These are phyloP conservation scores for Phytopythium sindhum DNA, from an alignment of 352 stramenopile genomes.

Conservation along the genomic window DNA sequence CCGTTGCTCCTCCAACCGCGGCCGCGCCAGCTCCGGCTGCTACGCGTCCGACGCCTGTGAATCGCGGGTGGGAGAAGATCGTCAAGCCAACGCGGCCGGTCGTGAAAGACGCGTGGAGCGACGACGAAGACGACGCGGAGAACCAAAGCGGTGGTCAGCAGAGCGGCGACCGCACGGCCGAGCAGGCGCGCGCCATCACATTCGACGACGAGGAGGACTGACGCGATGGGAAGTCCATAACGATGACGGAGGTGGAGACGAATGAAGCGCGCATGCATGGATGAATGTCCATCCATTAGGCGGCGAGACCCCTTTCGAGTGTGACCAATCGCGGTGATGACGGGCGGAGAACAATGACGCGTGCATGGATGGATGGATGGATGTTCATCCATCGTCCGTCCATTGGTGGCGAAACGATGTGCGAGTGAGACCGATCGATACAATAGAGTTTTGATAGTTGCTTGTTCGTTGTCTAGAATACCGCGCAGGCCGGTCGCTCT, in stretches of 20 bases:
- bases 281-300: no score
- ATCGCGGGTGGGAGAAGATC: conserved; percentile 75
- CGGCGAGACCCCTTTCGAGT: no score
- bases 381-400: no score
- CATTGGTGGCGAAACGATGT: no score
- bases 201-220: conserved; percentile 1
- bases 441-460: conserved; percentile 6
- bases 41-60: conserved; percentile 28
- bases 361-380: no score
- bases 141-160: conserved; percentile 13
- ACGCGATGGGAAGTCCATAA: no score
- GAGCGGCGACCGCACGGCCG: conserved; percentile 1
- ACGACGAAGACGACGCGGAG: conserved; percentile 46
- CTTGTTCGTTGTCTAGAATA: conserved; percentile 1
- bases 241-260: no score
- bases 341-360: no score
- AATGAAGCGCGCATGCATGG: no score
- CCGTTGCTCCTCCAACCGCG: conserved; percentile 14
- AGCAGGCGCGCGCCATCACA: not conserved
- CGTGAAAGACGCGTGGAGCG: conserved; percentile 73
- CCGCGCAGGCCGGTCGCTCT: not conserved
- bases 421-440: not conserved
- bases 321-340: no score
- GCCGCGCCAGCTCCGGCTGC: conserved; percentile 12
- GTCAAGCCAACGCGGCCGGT: conserved; percentile 34